Percentiles rank a stretch among this genome's conserved stretches.
phyloP scores from a whole-genome alignment of 257 asterid species.

The Solanum paucissectum region DNA sequence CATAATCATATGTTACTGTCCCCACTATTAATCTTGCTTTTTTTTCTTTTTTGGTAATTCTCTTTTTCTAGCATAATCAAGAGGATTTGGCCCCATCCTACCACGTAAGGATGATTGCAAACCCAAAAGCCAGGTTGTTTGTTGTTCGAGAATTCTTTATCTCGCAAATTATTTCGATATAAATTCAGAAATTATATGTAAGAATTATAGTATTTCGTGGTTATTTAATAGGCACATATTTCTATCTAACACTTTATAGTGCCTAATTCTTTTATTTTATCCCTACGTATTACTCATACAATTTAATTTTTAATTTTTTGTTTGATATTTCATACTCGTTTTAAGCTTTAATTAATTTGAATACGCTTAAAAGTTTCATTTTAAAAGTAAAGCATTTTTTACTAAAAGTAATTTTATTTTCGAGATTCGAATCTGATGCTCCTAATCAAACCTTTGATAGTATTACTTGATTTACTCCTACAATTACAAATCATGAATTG shows the following conservation, averaged over 20 bases:
- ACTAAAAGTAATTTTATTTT: not conserved
- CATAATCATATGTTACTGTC: not conserved
- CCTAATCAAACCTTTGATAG: not conserved
- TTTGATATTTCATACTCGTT: not conserved
- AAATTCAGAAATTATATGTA: too few relatives aligned
- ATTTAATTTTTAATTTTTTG: not conserved
- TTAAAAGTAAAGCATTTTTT: not conserved
- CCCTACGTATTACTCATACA: not conserved
- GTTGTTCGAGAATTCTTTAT: too few relatives aligned
- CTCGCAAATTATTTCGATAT: too few relatives aligned
- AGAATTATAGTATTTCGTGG: accelerated
- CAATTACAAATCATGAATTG: not conserved
- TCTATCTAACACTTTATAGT: not conserved
- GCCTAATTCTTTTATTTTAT: not conserved
- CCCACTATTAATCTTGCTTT: not conserved
- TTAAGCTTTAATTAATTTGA: too few relatives aligned
- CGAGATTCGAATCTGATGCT: not conserved
- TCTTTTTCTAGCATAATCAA: not conserved
- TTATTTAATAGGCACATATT: too few relatives aligned
- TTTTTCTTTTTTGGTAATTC: not conserved
- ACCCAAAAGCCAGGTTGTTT: not conserved
- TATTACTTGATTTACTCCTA: not conserved
- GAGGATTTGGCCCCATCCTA: not conserved
- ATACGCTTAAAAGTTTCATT: not conserved
- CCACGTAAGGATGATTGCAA: not conserved